Evolutionary conservation across 768 basidiomycete species (phyloP).

Genomic region (Lactarius deliciosus): DNA sequence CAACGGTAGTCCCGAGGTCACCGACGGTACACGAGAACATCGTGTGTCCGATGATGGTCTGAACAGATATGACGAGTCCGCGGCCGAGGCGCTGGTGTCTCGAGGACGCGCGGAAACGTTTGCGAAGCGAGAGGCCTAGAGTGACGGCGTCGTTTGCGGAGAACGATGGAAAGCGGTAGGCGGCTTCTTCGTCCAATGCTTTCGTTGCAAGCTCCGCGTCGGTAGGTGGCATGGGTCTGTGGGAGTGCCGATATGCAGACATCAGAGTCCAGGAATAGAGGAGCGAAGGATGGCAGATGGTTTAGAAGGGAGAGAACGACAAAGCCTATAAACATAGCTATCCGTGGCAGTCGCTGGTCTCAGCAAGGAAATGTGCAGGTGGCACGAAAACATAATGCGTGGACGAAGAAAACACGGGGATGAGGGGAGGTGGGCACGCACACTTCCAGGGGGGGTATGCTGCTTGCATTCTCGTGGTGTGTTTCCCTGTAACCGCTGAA

Average conservation of each 20-base stretch:
- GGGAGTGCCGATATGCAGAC: slow-evolving; percentile 63
- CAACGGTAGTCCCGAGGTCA: slow-evolving; percentile 65
- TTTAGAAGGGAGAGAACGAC: not conserved
- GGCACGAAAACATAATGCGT: not conserved
- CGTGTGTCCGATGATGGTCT: slow-evolving; percentile 74
- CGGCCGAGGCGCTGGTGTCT: slow-evolving; percentile 69
- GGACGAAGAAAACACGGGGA: slow-evolving; percentile 22
- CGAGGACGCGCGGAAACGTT: slow-evolving; percentile 73
- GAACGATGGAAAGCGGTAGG: slow-evolving; percentile 71
- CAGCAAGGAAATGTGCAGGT: slow-evolving; percentile 8
- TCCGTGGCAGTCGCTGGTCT: not conserved
- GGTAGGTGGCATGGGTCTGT: slow-evolving; percentile 56
- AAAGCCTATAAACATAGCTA: slow-evolving; percentile 2
- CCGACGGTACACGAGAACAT: slow-evolving; percentile 84
- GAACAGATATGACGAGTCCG: slow-evolving; percentile 78
- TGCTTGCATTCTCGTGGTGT: slow-evolving; percentile 24
- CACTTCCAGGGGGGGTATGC: slow-evolving; percentile 29
- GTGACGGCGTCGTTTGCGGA: slow-evolving; percentile 78
- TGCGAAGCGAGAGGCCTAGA: slow-evolving; percentile 73
- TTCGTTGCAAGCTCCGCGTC: slow-evolving; percentile 75
- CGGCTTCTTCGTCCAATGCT: slow-evolving; percentile 66
- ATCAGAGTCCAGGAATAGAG: slow-evolving; percentile 13
- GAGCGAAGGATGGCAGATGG: slow-evolving; percentile 14
- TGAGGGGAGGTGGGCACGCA: slow-evolving; percentile 25
- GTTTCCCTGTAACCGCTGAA: slow-evolving; percentile 23